A percentile compares a stretch with the other conserved stretches of the same genome.
These are phyloP conservation scores for Senna tora DNA, from an alignment of 306 rosid genomes.

Conservation along the genomic window DNA sequence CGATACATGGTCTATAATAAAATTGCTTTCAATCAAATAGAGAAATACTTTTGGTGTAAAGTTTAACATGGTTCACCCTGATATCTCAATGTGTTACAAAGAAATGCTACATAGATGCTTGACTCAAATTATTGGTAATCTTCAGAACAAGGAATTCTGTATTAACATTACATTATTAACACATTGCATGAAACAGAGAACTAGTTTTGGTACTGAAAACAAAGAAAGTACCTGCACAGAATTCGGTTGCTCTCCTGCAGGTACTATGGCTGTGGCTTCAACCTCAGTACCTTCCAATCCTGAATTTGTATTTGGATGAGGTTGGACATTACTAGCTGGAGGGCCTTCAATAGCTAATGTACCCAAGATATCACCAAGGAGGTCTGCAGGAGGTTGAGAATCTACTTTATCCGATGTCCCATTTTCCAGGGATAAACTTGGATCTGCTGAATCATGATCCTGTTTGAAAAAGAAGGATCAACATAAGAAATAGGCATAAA, in stretches of 20 bases:
- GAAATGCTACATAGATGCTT: not conserved
- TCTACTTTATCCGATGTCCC: slow-evolving; percentile 67
- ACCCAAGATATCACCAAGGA: slow-evolving; percentile 86
- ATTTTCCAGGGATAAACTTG: slow-evolving; percentile 64
- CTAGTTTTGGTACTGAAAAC: slow-evolving; percentile 6
- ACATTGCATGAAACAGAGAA: slow-evolving; percentile 14
- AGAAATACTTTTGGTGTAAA: not conserved
- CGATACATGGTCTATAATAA: slow-evolving; percentile 23
- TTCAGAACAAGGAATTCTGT: slow-evolving; percentile 17
- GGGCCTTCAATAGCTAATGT: slow-evolving; percentile 97
- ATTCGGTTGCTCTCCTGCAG: slow-evolving; percentile 76
- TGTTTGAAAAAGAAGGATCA: slow-evolving; percentile 44
- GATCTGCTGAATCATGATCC: slow-evolving; percentile 64
- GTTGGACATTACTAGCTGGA: slow-evolving; percentile 54
- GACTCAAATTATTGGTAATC: not conserved
- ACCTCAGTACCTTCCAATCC: slow-evolving; percentile 58
- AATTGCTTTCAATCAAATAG: slow-evolving; percentile 21
- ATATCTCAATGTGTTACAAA: slow-evolving; percentile 16
- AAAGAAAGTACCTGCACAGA: slow-evolving; percentile 72
- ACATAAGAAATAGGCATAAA: slow-evolving; percentile 6
- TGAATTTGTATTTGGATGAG: slow-evolving; percentile 49
- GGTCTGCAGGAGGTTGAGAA: slow-evolving; percentile 66
- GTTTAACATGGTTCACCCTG: slow-evolving; percentile 19
- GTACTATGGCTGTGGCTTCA: slow-evolving; percentile 87
- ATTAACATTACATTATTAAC: slow-evolving; percentile 24